Conservation (phyloP, 2,329 filamentous ascomycete species). For the Lachnellula suecica region DNA sequence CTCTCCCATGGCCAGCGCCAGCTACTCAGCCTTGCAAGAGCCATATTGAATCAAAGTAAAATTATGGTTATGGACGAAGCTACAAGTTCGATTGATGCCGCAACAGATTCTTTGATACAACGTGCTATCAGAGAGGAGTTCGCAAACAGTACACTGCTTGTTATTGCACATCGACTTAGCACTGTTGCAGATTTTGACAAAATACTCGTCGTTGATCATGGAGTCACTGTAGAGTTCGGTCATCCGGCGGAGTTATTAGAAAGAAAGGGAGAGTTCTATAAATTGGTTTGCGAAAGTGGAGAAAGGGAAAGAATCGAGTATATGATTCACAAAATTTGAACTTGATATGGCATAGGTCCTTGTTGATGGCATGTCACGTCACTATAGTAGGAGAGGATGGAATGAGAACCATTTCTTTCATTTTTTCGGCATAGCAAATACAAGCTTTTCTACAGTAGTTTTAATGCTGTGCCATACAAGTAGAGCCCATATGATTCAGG, state of each 20-base stretch:
- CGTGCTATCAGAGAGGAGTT: slow-evolving; percentile 75
- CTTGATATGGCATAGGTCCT: no score
- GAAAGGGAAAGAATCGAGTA: not conserved
- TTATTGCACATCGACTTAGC: slow-evolving; percentile 84
- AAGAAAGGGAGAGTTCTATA: not conserved
- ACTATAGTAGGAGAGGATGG: no score
- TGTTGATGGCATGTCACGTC: no score
- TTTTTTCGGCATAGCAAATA: no score
- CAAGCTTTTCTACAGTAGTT: no score
- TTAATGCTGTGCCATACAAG: no score
- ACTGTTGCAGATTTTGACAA: slow-evolving; percentile 90
- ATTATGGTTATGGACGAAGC: slow-evolving; percentile 97
- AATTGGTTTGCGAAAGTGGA: not conserved
- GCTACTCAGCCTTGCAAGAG: slow-evolving; percentile 86
- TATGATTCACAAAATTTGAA: not conserved
- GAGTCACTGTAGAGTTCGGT: slow-evolving; percentile 79
- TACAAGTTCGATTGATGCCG: slow-evolving; percentile 86
- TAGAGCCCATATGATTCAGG: no score
- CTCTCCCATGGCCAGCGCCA: slow-evolving; percentile 76
- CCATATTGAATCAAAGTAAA: slow-evolving; percentile 77
- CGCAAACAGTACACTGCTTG: slow-evolving; percentile 78
- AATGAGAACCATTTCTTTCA: no score
- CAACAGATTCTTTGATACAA: slow-evolving; percentile 91
- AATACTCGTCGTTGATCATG: slow-evolving; percentile 90
- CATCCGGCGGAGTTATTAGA: not conserved